Base-by-base conservation (phyloP, 2,329 filamentous ascomycete genomes). In the Hypoxylon sp. region DNA sequence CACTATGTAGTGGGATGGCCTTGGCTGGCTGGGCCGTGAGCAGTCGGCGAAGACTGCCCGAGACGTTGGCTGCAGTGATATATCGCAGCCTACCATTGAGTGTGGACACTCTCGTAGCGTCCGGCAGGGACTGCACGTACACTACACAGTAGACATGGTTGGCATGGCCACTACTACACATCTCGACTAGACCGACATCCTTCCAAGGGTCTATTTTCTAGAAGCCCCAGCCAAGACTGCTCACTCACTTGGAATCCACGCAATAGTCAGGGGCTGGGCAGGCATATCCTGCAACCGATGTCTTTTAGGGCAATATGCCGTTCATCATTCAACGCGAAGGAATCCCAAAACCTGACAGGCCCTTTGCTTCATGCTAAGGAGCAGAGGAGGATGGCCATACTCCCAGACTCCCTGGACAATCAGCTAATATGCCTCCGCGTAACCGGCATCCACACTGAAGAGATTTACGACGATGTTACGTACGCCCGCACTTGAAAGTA, bases 121-220 rank as follows among this genome's bases (percentile, higher is more conserved):
- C 21, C 8, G 15, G 33, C 35, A 37, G 15, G 35, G n/a, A 49
- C 47, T 26, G 41, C 13, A 33, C 29, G 8, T n/a, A n/a, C n/a
- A n/a, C n/a, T n/a, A n/a, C n/a, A n/a, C n/a, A n/a, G n/a, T n/a
- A n/a, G n/a, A n/a, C n/a, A n/a, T n/a, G n/a, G n/a, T n/a, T n/a
- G n/a, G n/a, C n/a, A n/a, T n/a, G n/a, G n/a, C n/a, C n/a, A n/a
- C n/a, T n/a, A n/a, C n/a, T n/a, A n/a, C n/a, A n/a, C n/a, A n/a
- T n/a, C n/a, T n/a, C n/a, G 15, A n/a, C 13, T 33, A 4, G 29
- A 23, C 35, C 24, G 24, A 9, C 37, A n/a, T 42, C 17, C n/a
- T 31, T 23, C 7, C 13, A 13, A 21, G 47, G 37, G 23, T 50
- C 15, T n/a, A 15, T 33, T 50, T 50, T 41, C 23, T 48, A 48